Base-by-base conservation (phyloP, 305 asterid species). In the Galium porrigens region DNA sequence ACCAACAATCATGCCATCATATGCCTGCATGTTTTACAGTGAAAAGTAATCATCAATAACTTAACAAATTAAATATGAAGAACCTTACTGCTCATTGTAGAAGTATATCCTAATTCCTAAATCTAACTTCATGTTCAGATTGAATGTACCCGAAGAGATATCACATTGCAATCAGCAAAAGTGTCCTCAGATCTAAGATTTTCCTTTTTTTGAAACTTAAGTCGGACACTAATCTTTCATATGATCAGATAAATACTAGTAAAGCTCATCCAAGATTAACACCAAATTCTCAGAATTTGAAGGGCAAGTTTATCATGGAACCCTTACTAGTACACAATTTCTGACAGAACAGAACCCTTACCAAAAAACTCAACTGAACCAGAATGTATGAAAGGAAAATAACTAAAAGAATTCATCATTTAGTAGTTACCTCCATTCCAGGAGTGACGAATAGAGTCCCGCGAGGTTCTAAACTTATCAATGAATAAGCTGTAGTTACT, bases 1-100 rank as follows among this genome's bases (percentile, higher is more conserved):
- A 71, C 99, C 99, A 57, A 94, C 81, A 70, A 94, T 94, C 99
- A 94, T 94, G 78, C 99, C 99, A 73, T 94, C 97, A 79, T 94
- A 94, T 67, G 99, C 14, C 99, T 94, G 88, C 82, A 83, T 48
- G 56, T 64, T 65, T 34, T 18, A 57, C 65, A 62, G 39, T 14
- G 25, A 27, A 57, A 64, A 77, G 42, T 64, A 66, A 12, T 8
- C 12, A 48, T 58, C 27, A 15, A 60, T 48, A 64, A 48, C 33
- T 20, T 10, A 63, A 46, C 52, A 36, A 51, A 17, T 20, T 10
- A 42, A 6, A 22, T 15, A 18, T 17, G 4, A 12, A 53, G 18
- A 36, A 42, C 25, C 30, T 6, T 6, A 33, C 6, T 15, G n/a
- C 12, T 29, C 41, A 56, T 54, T 46, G 20, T 18, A 42, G 0